These are phyloP conservation scores for Pseudogymnoascus sp. DNA, from an alignment of 2,329 filamentous ascomycete species.

Conservation along the genomic window DNA sequence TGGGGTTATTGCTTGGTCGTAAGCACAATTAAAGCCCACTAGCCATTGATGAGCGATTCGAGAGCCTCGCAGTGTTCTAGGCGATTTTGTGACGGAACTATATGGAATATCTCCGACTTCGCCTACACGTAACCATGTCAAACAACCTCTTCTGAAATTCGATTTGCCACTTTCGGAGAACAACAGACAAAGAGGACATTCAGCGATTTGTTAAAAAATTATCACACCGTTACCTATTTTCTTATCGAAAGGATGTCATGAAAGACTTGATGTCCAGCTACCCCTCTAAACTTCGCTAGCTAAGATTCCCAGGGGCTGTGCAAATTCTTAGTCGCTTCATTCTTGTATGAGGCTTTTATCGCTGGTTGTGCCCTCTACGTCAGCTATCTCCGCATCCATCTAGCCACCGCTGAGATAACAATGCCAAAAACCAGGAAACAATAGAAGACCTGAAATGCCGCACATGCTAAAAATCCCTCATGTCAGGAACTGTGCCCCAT, in stretches of 20 bases:
- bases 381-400: background rate
- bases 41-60: no score
- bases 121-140: no score
- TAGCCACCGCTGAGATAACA: background rate
- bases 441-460: background rate
- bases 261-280: background rate
- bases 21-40: no score
- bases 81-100: no score
- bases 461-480: background rate
- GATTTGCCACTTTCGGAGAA: background rate
- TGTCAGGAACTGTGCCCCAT: background rate
- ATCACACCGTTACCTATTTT: background rate
- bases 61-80: no score
- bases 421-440: background rate
- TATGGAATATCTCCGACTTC: no score
- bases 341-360: background rate
- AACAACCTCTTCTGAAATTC: background rate
- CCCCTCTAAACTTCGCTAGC: background rate
- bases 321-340: background rate
- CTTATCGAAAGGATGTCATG: background rate
- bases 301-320: background rate
- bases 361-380: background rate
- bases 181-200: background rate
- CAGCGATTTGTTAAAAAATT: background rate
- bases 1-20: no score